Conservation (phyloP, 148 eudicot genomes). For the Bassia scoparia region DNA sequence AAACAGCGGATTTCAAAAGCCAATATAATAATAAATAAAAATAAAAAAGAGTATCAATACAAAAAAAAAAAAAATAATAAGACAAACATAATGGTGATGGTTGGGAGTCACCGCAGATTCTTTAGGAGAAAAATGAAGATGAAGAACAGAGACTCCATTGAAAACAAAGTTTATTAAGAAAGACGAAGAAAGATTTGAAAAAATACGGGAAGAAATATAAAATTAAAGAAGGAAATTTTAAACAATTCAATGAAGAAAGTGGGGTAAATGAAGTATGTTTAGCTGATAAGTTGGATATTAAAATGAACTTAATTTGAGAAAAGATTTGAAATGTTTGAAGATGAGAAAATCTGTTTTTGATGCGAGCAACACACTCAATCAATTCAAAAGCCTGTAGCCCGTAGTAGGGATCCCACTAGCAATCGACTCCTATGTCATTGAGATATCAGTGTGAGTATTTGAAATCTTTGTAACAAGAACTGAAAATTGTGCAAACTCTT, state of each 20-base stretch:
- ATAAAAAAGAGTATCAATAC: neutral
- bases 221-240: neutral
- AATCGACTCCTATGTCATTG: no score
- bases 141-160: slow-evolving; percentile 53
- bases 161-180: neutral
- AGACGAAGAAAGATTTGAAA: neutral
- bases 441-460: no score
- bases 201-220: neutral
- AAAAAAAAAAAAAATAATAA: neutral
- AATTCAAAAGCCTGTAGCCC: no score
- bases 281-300: neutral
- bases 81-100: slow-evolving; percentile 28
- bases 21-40: neutral
- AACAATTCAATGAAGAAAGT: neutral
- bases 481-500: no score
- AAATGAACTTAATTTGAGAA: neutral
- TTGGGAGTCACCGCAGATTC: slow-evolving; percentile 31
- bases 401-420: no score
- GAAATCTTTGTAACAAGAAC: no score
- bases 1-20: no score
- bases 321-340: neutral
- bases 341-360: no score
- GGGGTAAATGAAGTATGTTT: neutral
- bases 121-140: slow-evolving; percentile 37
- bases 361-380: no score